Base-by-base conservation (phyloP, 148 eudicot genomes). In the Arctostaphylos glauca region DNA sequence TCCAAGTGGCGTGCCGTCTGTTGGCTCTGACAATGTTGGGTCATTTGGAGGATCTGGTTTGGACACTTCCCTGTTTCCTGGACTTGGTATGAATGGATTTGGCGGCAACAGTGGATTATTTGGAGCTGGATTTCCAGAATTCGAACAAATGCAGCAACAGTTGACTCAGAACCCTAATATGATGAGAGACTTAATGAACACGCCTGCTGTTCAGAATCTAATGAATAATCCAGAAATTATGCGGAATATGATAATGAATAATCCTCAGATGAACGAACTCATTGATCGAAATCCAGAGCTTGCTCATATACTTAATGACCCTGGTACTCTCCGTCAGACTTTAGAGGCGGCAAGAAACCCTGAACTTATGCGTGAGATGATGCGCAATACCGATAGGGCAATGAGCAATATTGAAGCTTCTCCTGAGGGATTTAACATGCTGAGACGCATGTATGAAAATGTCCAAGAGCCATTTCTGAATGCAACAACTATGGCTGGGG, bases 21-120 rank as follows among this genome's bases (percentile, higher is more conserved):
- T 71, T 60, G 84, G 85, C 56, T 60, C 89, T 15, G 81, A 81
- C 68, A 80, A 77, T 4, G 83, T 74, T 46, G 86, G 72, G 62
- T 48, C 79, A 74, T 78, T 88, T 84, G 89, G 84, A 54, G 88
- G 87, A 72, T 76, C 86, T 82, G 91, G 86, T 25, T 31, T 86
- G 44, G 88, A 87, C 68, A 84, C 80, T 80, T 71, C 91, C 54
- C 67, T 84, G 14, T 80, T 84, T 66, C 60, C 86, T 76, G 84
- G 84, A 76, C 84, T 84, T 84, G 76, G 75, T 71, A 7, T 79
- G 5, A 72, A 58, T 79, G 85, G 82, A 25, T 79, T 84, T 48
- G 86, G 86, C 8, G n/a, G 82, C 64, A 21, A 60, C 41, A 71
- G 41, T 75, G 86, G 83, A 74, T 47, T 84, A 62, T 74, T 84